Evolutionary conservation across 257 asterid genomes (phyloP).

Genomic region (Scutellaria barbata): DNA sequence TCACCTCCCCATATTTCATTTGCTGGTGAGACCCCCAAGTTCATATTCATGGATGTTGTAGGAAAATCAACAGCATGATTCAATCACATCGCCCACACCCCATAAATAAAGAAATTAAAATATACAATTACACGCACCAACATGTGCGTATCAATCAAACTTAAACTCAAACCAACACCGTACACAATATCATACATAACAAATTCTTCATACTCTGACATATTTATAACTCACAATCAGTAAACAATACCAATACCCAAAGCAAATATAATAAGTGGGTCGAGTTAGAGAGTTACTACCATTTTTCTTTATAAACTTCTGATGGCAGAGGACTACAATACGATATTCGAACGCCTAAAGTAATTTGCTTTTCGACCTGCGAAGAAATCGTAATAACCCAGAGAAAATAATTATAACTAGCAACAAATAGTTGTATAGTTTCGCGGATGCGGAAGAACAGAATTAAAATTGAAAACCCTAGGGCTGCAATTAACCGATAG

Average conservation of each 20-base stretch:
- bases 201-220: background rate
- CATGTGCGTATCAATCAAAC: background rate
- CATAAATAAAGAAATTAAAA: background rate
- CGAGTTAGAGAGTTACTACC: conserved; percentile 28
- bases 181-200: background rate
- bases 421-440: background rate
- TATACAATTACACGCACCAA: background rate
- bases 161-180: conserved; percentile 8
- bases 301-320: conserved; percentile 7
- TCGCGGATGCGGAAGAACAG: background rate
- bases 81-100: background rate
- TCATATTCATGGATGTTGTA: background rate
- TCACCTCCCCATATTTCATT: background rate
- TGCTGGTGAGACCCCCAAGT: background rate
- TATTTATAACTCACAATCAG: conserved; percentile 10
- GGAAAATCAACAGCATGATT: background rate
- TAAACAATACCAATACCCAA: background rate
- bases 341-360: background rate
- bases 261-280: conserved; percentile 9
- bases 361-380: too few species aligned
- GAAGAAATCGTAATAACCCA: conserved; percentile 19
- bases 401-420: background rate
- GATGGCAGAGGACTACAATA: background rate
- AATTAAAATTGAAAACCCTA: background rate
- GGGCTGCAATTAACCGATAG: background rate